Percentiles rank a stretch among this genome's conserved stretches.
phyloP scores from a whole-genome alignment of 2,329 filamentous ascomycete genomes.

The Xenoacremonium recifei region DNA sequence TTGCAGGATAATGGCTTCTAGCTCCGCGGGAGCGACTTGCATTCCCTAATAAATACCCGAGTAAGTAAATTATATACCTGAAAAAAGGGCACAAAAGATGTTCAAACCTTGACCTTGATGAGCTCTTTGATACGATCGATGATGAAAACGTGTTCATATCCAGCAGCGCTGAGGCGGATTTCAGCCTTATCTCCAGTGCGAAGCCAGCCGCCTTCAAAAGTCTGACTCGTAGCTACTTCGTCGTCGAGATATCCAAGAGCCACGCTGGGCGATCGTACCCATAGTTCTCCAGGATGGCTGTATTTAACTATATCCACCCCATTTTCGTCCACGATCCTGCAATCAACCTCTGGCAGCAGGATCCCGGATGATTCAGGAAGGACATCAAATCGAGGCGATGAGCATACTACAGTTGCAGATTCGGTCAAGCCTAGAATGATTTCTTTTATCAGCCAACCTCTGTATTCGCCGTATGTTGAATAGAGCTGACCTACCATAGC shows the following conservation, averaged over 20 bases:
- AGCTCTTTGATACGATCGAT: neutral
- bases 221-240: neutral
- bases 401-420: too few relatives aligned
- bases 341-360: too few relatives aligned
- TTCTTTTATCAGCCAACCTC: too few relatives aligned
- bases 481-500: too few relatives aligned
- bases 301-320: neutral
- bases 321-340: neutral
- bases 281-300: neutral
- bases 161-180: neutral
- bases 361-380: too few relatives aligned
- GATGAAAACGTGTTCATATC: neutral
- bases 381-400: too few relatives aligned
- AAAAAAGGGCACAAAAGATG: too few relatives aligned
- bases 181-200: neutral
- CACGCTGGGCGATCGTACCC: neutral
- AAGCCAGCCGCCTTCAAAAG: neutral
- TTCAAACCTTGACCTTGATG: neutral
- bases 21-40: slow-evolving; percentile 71
- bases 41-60: too few relatives aligned
- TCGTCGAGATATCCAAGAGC: neutral
- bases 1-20: slow-evolving; percentile 48
- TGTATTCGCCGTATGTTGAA: too few relatives aligned
- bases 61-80: too few relatives aligned
- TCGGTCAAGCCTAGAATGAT: too few relatives aligned